A percentile compares a stretch with the other conserved stretches of the same genome.
Conservation (phyloP, 1,284 basidiomycete species). For the Termitomyces sp. region DNA sequence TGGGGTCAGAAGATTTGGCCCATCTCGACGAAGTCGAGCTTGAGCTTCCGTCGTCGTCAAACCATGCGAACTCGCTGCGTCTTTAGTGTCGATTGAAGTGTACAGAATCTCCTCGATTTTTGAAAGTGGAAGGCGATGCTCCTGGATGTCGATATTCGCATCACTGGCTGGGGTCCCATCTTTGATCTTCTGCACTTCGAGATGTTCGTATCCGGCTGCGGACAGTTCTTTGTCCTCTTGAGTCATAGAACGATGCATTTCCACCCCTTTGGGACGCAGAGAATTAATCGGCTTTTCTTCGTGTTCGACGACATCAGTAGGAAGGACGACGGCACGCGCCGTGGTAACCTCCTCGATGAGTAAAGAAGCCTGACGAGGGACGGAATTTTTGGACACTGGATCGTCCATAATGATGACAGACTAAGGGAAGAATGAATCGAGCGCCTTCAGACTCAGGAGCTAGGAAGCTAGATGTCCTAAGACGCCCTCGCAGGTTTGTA, state of each 20-base stretch:
- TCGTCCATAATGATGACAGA: slow-evolving; percentile 8
- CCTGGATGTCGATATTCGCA: slow-evolving; percentile 48
- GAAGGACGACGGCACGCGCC: slow-evolving; percentile 43
- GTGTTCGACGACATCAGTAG: slow-evolving; percentile 34
- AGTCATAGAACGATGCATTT: slow-evolving; percentile 59
- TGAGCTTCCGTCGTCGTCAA: slow-evolving; percentile 52
- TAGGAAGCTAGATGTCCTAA: no score
- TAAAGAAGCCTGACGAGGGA: slow-evolving; percentile 3
- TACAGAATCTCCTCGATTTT: slow-evolving; percentile 38
- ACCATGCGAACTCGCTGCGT: slow-evolving; percentile 47
- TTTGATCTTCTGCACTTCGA: slow-evolving; percentile 42
- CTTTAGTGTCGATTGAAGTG: slow-evolving; percentile 50
- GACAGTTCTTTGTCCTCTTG: slow-evolving; percentile 62
- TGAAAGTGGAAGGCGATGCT: slow-evolving; percentile 46
- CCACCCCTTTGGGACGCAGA: slow-evolving; percentile 44
- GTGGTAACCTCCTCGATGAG: slow-evolving; percentile 23
- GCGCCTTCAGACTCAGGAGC: neutral
- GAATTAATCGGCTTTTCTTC: slow-evolving; percentile 38
- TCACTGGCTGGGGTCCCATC: slow-evolving; percentile 28
- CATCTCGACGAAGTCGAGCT: slow-evolving; percentile 47
- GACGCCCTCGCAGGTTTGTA: neutral
- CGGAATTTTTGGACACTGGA: slow-evolving; percentile 2
- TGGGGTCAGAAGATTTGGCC: slow-evolving; percentile 60
- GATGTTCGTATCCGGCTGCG: slow-evolving; percentile 62
- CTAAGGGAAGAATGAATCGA: neutral